phyloP scores from a whole-genome alignment of 1,284 basidiomycete genomes.

The Cutaneotrichosporon dermatis region DNA sequence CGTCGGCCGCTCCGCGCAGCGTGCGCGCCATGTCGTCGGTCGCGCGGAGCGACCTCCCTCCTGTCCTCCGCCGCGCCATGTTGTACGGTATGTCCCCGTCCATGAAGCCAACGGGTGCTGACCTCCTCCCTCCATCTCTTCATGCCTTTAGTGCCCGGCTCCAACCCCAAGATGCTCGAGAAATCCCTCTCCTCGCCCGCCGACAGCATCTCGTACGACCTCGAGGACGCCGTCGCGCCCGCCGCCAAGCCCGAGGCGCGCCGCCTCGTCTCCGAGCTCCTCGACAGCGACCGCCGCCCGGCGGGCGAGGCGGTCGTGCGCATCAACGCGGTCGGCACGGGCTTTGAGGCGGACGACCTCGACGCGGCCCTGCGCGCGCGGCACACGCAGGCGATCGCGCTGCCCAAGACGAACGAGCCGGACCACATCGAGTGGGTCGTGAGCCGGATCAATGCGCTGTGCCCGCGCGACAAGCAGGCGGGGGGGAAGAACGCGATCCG shows the following conservation, averaged over 20 bases:
- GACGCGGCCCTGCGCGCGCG: constrained; percentile 51
- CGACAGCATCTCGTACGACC: constrained; percentile 76
- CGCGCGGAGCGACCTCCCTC: constrained; percentile 9
- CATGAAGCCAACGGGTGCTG: too few relatives aligned
- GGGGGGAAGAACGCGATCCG: constrained; percentile 50
- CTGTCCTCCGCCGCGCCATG: constrained; percentile 38
- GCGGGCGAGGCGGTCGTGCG: constrained; percentile 62
- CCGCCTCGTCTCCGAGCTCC: constrained; percentile 57
- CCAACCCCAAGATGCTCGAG: constrained; percentile 71
- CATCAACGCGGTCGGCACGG: constrained; percentile 68
- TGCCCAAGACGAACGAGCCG: constrained; percentile 72
- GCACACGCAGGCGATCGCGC: constrained; percentile 59
- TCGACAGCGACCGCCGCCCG: constrained; percentile 47
- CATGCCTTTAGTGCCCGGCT: constrained; percentile 62
- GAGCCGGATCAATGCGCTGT: constrained; percentile 37
- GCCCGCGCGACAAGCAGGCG: constrained; percentile 25
- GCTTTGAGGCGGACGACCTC: constrained; percentile 68
- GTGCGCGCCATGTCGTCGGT: constrained; percentile 8
- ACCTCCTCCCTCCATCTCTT: too few relatives aligned
- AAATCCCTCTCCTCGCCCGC: constrained; percentile 64
- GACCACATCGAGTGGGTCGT: constrained; percentile 64
- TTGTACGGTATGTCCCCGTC: constrained; percentile 31
- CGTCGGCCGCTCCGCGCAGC: too few relatives aligned
- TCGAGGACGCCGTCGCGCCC: constrained; percentile 76
- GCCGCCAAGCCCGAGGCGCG: constrained; percentile 63